Base-by-base conservation (phyloP, 331 rosid genomes). In the Rosa hybrid region DNA sequence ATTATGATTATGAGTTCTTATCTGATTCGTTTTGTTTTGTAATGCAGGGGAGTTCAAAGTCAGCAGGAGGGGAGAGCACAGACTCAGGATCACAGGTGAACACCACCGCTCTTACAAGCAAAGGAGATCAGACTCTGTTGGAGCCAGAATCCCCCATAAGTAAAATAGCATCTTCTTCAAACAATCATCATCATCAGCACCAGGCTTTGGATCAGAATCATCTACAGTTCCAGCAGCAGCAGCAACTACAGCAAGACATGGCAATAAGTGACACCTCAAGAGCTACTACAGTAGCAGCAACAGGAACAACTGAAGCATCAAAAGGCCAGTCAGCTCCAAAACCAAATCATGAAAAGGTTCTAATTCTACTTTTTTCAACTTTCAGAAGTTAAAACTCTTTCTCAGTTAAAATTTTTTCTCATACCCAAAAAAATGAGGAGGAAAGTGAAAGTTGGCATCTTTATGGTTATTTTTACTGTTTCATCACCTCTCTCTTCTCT, bases 1-100 rank as follows among this genome's bases (percentile, higher is more conserved):
- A 20, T 75, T 57, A 21, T 41, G 25, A 8, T 39, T 41, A 3
- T 49, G 78, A 38, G 39, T 8, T 41, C 72, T 68, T 10, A 68
- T 39, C 49, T 68, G 25, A 21, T 39, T 80, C 7, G 49, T 78
- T 51, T 25, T 57, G 76, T 77, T 73, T 71, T 23, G 17, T 18
- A 62, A 83, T 46, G 71, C 85, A 94, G 98, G 97, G 91, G 81
- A 86, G 92, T 80, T 88, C 98, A 54, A 91, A 88, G 78, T 95
- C 99, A 80, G 90, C 91, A 80, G 98, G 91, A 67, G 97, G 89
- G 11, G 98, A 91, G 72, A 93, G 96, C 87, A 89, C 89, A 7
- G 99, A 95, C 70, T 91, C 99, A 80, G 98, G 94, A 77, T 93
- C 96, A 81, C 94, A 90, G 42, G 73, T 88, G 73, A 91, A 90